phyloP scores from a whole-genome alignment of 495 filamentous ascomycete genomes.

The Tetracladium setigerum region DNA sequence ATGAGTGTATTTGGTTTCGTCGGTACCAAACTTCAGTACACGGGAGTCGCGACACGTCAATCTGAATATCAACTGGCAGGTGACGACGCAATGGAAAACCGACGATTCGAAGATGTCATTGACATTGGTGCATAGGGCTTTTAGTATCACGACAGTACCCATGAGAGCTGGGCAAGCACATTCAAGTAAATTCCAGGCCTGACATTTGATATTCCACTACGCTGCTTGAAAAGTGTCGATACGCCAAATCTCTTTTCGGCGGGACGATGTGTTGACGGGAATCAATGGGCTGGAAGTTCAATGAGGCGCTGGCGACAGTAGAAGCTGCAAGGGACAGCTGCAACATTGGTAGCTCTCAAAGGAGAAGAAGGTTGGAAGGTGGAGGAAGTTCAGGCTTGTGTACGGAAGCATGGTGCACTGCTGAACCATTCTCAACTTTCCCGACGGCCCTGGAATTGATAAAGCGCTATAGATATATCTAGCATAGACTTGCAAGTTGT shows the following conservation, averaged over 20 bases:
- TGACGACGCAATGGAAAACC: background rate
- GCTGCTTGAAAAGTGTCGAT: slow-evolving; percentile 30
- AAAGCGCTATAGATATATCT: too few species aligned
- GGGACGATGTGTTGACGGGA: background rate
- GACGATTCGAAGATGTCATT: background rate
- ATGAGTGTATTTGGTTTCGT: background rate
- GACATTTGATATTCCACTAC: slow-evolving; percentile 47
- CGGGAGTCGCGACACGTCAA: background rate
- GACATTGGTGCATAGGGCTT: background rate
- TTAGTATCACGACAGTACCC: background rate
- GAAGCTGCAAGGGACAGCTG: background rate
- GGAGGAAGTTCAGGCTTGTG: background rate
- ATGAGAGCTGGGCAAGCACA: slow-evolving; percentile 25
- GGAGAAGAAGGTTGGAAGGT: background rate
- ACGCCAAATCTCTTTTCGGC: slow-evolving; percentile 14
- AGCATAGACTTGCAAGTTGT: too few species aligned
- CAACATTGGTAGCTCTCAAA: background rate
- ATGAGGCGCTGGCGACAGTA: background rate
- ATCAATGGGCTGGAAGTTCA: background rate
- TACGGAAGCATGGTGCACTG: background rate
- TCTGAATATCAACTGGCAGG: background rate
- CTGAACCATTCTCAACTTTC: too few species aligned
- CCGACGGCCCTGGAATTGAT: too few species aligned
- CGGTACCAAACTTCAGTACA: background rate
- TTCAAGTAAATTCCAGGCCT: slow-evolving; percentile 54